Evolutionary conservation across 2,329 filamentous ascomycete species (phyloP), one percentile per base, ranked within the genome.

Genomic region (Clarireedia homoeocarpa): DNA sequence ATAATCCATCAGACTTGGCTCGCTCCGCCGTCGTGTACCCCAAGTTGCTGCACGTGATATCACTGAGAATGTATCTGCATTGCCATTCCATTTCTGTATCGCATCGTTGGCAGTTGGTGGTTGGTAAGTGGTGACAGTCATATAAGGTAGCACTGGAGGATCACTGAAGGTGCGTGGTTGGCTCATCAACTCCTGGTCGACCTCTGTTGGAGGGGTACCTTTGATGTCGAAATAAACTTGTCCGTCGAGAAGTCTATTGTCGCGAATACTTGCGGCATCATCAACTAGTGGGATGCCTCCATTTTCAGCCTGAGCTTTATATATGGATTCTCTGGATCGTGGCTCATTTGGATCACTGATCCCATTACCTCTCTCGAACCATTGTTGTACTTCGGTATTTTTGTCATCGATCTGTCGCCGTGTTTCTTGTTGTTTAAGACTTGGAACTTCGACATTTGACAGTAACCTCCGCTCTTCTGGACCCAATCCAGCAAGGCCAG

Each of bases 31-130:
- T 6, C 82, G 78, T 1, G 86, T 89, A 15, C 86, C 86, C 76
- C 86, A 84, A 0, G 86, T 89, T 17, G 85, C 85, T 14, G 83
- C 78, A 59, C 80, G 74, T 2, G 83, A 86, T 9, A 83, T 69
- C 10, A 84, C 73, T 0, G 83, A 85, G 27, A 77, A 69, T 27
- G 75, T 72, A 55, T 77, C 75, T 4, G 75, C 71, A 56, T 72
- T 70, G 39, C 65, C 61, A 20, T 68, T 69, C 65, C 74, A 79
- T 38, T 71, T 70, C 67, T 70, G 71, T 61, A 79, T 78, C 7
- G 76, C 77, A 26, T 75, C 74, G 53, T 75, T 77, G 0, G 77
- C 73, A 3, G 75, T 77, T 36, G 67, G 62, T 17, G 76, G 75
- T 42, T 78, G 75, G 42, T 72, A 73, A 30, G 64, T 65, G 12